phyloP scores from a whole-genome alignment of 192 early-diverging fungal genomes.

The Pecoramyces ruminantium region DNA sequence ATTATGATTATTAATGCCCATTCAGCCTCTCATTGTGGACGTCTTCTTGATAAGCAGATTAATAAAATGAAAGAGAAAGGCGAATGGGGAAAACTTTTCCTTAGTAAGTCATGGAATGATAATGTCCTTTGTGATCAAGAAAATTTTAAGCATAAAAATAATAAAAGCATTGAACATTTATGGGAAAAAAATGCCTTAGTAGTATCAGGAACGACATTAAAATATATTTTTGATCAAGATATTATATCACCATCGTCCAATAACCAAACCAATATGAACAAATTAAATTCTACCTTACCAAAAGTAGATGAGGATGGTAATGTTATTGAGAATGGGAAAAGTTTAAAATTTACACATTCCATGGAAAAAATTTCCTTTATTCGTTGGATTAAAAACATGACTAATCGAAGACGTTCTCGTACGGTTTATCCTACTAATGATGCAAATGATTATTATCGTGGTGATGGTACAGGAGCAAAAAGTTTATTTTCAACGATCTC shows the following conservation, averaged over 20 bases:
- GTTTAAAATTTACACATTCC: neutral
- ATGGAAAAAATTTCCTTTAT: neutral
- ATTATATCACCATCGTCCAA: neutral
- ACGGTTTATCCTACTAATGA: neutral
- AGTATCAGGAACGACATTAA: neutral
- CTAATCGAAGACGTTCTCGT: neutral
- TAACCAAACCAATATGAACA: neutral
- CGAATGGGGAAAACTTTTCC: neutral
- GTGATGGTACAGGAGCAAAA: neutral
- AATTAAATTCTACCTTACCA: neutral
- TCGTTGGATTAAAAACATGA: neutral
- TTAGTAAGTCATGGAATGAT: neutral
- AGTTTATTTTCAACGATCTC: neutral
- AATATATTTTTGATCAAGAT: neutral
- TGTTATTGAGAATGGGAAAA: neutral
- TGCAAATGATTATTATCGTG: neutral
- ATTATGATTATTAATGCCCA: constrained; percentile 28
- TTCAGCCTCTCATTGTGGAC: neutral
- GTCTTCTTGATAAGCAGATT: neutral
- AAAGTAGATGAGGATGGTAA: neutral
- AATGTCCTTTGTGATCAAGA: neutral
- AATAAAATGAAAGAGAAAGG: neutral
- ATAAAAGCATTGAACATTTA: neutral
- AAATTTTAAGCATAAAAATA: neutral
- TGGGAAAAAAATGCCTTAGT: neutral